Conservation (phyloP, 768 basidiomycete species). For the Rhodocollybia butyracea region DNA sequence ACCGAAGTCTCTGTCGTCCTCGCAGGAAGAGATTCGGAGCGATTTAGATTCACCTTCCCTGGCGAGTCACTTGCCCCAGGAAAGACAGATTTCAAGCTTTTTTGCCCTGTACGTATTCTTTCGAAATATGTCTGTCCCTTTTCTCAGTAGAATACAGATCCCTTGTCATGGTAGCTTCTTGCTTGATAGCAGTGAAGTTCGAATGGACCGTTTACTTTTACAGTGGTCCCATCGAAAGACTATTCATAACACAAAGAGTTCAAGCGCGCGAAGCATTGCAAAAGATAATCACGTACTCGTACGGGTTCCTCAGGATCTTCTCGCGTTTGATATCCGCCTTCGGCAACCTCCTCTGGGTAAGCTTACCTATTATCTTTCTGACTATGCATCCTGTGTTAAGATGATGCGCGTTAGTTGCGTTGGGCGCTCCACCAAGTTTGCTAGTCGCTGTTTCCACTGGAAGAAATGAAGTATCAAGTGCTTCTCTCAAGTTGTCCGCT, state of each 20-base stretch:
- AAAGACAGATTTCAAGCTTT: constrained; percentile 51
- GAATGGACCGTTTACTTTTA: constrained; percentile 59
- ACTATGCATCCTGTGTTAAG: neutral
- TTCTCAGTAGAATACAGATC: constrained; percentile 41
- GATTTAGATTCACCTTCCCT: constrained; percentile 50
- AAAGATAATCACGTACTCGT: constrained; percentile 42
- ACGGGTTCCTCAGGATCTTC: constrained; percentile 58
- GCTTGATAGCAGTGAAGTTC: constrained; percentile 66
- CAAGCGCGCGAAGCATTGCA: constrained; percentile 16
- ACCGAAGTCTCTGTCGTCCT: constrained; percentile 64
- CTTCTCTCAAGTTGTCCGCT: constrained; percentile 50
- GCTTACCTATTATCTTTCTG: constrained; percentile 6
- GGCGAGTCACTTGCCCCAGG: constrained; percentile 52
- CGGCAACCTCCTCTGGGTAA: constrained; percentile 52
- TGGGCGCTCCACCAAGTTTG: constrained; percentile 55
- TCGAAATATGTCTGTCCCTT: neutral
- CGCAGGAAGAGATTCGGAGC: constrained; percentile 59
- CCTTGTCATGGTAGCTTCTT: constrained; percentile 66
- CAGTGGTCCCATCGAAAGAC: constrained; percentile 56
- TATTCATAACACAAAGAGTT: constrained; percentile 23
- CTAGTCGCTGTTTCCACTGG: constrained; percentile 62
- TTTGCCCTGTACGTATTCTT: constrained; percentile 62
- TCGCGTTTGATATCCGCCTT: constrained; percentile 61
- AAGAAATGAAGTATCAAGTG: constrained; percentile 58
- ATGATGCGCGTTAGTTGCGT: constrained; percentile 51